phyloP scores from a whole-genome alignment of 306 rosid species.

The Acmispon strigosus region DNA sequence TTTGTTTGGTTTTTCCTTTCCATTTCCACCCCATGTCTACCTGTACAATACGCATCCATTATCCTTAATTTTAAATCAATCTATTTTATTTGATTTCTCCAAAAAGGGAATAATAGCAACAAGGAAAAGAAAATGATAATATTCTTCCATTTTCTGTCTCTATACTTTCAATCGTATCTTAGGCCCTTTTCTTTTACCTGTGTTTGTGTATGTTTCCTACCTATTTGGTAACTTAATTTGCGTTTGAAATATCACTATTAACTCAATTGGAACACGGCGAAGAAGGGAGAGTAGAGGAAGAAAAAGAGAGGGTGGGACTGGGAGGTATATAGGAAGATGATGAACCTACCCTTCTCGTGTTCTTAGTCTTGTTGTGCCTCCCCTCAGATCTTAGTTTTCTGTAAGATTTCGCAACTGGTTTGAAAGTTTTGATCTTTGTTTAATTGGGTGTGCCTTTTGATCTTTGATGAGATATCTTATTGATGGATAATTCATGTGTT shows the following conservation, averaged over 20 bases:
- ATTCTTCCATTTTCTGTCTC: no score
- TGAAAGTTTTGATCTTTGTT: conserved; percentile 39
- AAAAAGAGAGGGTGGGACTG: conserved; percentile 30
- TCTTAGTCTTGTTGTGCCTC: conserved; percentile 59
- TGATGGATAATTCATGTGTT: conserved; percentile 15
- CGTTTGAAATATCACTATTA: conserved; percentile 56
- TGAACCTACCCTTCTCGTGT: conserved; percentile 48
- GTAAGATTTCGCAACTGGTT: conserved; percentile 59
- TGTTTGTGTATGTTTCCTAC: conserved; percentile 26
- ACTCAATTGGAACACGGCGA: conserved; percentile 33
- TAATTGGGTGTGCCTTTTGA: conserved; percentile 40
- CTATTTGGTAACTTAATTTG: conserved; percentile 64
- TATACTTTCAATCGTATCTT: no score
- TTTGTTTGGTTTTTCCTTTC: no score
- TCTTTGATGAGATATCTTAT: conserved; percentile 27
- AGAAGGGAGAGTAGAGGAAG: no score
- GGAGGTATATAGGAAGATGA: conserved; percentile 49
- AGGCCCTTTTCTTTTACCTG: no score
- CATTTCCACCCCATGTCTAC: no score
- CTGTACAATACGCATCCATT: no score
- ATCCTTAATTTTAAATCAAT: no score
- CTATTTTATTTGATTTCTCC: no score
- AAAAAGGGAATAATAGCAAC: no score
- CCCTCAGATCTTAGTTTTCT: conserved; percentile 58
- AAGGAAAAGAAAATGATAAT: no score